Evolutionary conservation across 2,329 filamentous ascomycete genomes (phyloP).

Genomic region (Fusarium clavum): DNA sequence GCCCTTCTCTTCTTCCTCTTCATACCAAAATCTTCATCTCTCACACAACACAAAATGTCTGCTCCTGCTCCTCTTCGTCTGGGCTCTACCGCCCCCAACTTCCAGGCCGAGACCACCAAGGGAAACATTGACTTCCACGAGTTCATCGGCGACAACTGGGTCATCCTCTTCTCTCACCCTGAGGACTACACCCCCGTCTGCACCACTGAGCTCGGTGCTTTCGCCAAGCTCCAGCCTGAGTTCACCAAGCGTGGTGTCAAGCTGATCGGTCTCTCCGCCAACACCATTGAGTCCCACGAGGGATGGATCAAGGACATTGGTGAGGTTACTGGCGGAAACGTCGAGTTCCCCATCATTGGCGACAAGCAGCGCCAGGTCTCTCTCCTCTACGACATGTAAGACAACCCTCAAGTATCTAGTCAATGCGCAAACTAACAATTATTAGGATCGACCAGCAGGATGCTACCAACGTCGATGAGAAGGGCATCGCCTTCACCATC

Average conservation of each 20-base stretch:
- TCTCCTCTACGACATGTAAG: slow-evolving; percentile 81
- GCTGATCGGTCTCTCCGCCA: slow-evolving; percentile 90
- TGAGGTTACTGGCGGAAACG: slow-evolving; percentile 77
- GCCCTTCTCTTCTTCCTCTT: not conserved
- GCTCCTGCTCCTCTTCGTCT: slow-evolving; percentile 65
- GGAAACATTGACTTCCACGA: slow-evolving; percentile 86
- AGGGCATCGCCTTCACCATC: slow-evolving; percentile 92
- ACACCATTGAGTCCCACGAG: slow-evolving; percentile 84
- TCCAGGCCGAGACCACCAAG: slow-evolving; percentile 82
- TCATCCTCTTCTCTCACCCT: slow-evolving; percentile 86
- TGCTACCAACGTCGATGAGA: slow-evolving; percentile 81
- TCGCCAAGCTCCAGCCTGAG: slow-evolving; percentile 88
- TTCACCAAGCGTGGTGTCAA: slow-evolving; percentile 89
- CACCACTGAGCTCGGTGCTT: slow-evolving; percentile 94
- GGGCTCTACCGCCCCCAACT: slow-evolving; percentile 79
- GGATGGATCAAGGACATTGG: slow-evolving; percentile 92
- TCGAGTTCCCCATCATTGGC: slow-evolving; percentile 83
- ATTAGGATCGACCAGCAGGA: slow-evolving; percentile 80
- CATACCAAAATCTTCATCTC: not conserved
- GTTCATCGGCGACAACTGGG: slow-evolving; percentile 83
- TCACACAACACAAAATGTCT: slow-evolving; percentile 44
- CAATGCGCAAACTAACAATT: slow-evolving; percentile 6
- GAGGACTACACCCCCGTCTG: slow-evolving; percentile 95
- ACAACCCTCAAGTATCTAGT: not conserved
- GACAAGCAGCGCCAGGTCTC: slow-evolving; percentile 83